Base-by-base conservation (phyloP, 495 filamentous ascomycete genomes). In the Hyaloscypha variabilis region DNA sequence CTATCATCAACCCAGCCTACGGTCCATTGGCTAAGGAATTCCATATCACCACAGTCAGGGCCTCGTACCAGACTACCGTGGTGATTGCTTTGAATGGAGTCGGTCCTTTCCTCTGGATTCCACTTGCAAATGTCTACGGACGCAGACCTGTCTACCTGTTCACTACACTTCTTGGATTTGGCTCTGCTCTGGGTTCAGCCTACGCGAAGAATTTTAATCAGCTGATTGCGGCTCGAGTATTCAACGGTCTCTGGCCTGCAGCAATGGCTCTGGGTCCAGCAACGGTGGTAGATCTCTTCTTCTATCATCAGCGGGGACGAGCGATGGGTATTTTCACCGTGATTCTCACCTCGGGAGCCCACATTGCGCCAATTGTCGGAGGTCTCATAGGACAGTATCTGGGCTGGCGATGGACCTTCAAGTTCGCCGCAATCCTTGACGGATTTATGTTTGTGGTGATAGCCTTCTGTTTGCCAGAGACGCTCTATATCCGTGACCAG, bases 271-370 rank as follows among this genome's bases (percentile, higher is more conserved):
- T 59, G 8, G 57, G 57, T 25, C 31, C 34, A 24, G 34, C 57
- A 10, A 59, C 57, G 30, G 57, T 59, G 21, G 34, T 42, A 0
- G 57, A 59, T 26, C 30, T 59, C 5, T 59, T 39, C 23, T 59
- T 59, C 34, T 46, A 59, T 19, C 57, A 59, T 30, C 21, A 59
- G 34, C 30, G 57, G 11, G 57, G 57, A 23, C 57, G 30, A 39
- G 30, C 21, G 19, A 59, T 59, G 57, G 57, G 57, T 46, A 28
- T 42, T 1, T 59, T 59, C 34, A 59, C 57, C 5, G 57, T 46
- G 6, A 46, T 46, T 31, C 34, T 59, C 28, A 59, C 34, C 0
- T 24, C 57, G 8, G 57, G 57, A 24, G 57, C 31, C 23, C 30
- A 58, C 28, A 58, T 58, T 8, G 54, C 54, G 3, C 54, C 54